Evolutionary conservation across 2,329 filamentous ascomycete species (phyloP).

Genomic region (Paecilomyces sp.): DNA sequence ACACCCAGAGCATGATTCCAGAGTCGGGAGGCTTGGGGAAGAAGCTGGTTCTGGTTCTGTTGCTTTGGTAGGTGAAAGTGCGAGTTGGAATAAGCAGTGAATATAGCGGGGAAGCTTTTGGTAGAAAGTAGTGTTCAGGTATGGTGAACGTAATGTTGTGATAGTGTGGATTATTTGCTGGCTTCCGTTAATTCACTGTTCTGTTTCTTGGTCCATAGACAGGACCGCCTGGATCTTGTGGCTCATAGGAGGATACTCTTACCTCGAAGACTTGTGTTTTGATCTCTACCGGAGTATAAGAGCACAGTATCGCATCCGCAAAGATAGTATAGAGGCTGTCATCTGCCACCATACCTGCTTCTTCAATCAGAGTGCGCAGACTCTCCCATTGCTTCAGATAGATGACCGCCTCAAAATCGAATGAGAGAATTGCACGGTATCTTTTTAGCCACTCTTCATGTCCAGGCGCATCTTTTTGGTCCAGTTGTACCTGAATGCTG

Average conservation of each 20-base stretch:
- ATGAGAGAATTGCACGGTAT: constrained; percentile 60
- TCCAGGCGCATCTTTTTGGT: constrained; percentile 36
- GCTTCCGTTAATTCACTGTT: constrained; percentile 16
- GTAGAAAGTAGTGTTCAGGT: constrained; percentile 15
- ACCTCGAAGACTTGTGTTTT: constrained; percentile 34
- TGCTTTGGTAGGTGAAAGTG: constrained; percentile 17
- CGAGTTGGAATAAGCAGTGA: constrained; percentile 65
- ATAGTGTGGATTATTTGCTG: constrained; percentile 65
- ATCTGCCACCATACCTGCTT: constrained; percentile 16
- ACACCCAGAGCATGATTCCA: constrained; percentile 2
- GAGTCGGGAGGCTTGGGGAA: constrained; percentile 31
- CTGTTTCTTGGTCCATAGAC: too few relatives aligned
- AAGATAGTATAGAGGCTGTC: constrained; percentile 54
- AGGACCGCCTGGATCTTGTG: too few relatives aligned
- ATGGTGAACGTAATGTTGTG: constrained; percentile 48
- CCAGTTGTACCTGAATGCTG: constrained; percentile 33
- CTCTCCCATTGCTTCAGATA: constrained; percentile 61
- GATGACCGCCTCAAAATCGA: constrained; percentile 72
- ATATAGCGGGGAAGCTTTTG: constrained; percentile 66
- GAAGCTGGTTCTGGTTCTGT: constrained; percentile 26
- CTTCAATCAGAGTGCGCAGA: constrained; percentile 53
- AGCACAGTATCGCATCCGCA: constrained; percentile 57
- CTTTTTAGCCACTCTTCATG: constrained; percentile 53
- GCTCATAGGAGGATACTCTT: constrained; percentile 10
- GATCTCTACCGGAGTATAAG: constrained; percentile 35